phyloP scores from a whole-genome alignment of 495 filamentous ascomycete genomes.

The Monascus purpureus region DNA sequence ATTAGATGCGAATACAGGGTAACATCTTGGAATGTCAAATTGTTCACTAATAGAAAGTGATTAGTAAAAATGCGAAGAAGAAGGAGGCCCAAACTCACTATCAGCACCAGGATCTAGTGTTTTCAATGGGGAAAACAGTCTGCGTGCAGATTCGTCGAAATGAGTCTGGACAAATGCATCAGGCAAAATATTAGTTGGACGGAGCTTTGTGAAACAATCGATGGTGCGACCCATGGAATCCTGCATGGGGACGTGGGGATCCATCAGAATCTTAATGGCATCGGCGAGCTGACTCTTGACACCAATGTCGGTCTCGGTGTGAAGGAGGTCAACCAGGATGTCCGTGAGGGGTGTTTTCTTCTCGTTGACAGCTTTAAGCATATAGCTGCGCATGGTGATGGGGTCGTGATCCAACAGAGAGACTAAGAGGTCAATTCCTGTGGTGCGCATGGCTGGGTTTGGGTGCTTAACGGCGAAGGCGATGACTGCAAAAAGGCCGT shows the following conservation, averaged over 20 bases:
- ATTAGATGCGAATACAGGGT: slow-evolving; percentile 81
- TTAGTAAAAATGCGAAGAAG: no score
- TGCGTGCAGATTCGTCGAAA: slow-evolving; percentile 78
- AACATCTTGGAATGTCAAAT: slow-evolving; percentile 64
- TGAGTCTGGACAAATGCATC: slow-evolving; percentile 74
- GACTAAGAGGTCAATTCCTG: slow-evolving; percentile 85
- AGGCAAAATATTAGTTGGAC: slow-evolving; percentile 58
- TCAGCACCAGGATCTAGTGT: slow-evolving; percentile 55
- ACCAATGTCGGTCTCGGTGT: slow-evolving; percentile 82
- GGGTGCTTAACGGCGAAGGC: slow-evolving; percentile 76
- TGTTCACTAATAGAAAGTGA: slow-evolving; percentile 36
- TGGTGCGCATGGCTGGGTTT: slow-evolving; percentile 76
- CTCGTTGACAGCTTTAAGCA: slow-evolving; percentile 81
- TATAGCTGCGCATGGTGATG: slow-evolving; percentile 79
- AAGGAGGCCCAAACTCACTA: slow-evolving; percentile 28
- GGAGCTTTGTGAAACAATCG: slow-evolving; percentile 53
- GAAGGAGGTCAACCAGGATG: slow-evolving; percentile 81
- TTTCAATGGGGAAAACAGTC: slow-evolving; percentile 76
- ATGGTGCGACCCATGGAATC: slow-evolving; percentile 53
- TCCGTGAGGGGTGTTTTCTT: slow-evolving; percentile 80
- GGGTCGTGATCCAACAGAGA: slow-evolving; percentile 94
- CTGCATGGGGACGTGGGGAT: slow-evolving; percentile 51
- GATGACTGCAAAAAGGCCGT: slow-evolving; percentile 81
- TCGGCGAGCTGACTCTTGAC: slow-evolving; percentile 95
- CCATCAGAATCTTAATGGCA: slow-evolving; percentile 85